Evolutionary conservation across 139 green algal species (phyloP).

Genomic region (Picochlorum sp.): DNA sequence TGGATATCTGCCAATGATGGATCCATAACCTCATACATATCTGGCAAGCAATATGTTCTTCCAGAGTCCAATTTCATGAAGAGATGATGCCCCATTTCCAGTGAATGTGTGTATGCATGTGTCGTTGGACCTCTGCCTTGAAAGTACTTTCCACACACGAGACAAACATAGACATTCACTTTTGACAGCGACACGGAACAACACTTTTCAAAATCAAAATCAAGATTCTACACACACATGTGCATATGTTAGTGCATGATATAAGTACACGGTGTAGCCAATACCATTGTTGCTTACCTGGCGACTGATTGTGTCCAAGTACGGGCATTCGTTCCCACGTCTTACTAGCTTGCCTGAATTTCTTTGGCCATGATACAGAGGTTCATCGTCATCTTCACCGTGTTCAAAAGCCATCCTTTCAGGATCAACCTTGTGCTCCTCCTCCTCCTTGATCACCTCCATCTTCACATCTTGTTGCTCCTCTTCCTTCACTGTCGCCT

Average conservation of each 20-base stretch:
- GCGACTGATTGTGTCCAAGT: constrained; percentile 90
- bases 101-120: constrained; percentile 86
- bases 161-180: constrained; percentile 95
- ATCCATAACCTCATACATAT: constrained; percentile 93
- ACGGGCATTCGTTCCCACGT: constrained; percentile 81
- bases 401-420: not conserved
- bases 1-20: constrained; percentile 86
- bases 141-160: constrained; percentile 99
- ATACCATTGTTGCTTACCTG: constrained; percentile 39
- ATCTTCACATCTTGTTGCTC: not conserved
- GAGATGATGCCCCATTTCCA: constrained; percentile 90
- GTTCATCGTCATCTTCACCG: constrained; percentile 35
- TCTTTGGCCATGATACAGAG: constrained; percentile 8
- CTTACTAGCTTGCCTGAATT: constrained; percentile 23
- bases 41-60: constrained; percentile 81
- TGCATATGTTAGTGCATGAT: not conserved
- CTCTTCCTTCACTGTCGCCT: not conserved
- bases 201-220: constrained; percentile 99
- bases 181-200: constrained; percentile 85
- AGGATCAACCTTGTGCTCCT: not conserved
- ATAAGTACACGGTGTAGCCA: not conserved
- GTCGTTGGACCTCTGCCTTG: constrained; percentile 82
- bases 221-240: constrained; percentile 61
- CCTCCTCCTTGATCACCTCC: constrained; percentile 11
- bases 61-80: constrained; percentile 78